Evolutionary conservation across 495 filamentous ascomycete genomes (phyloP).

Genomic region (Penicillium dipodomyicola): DNA sequence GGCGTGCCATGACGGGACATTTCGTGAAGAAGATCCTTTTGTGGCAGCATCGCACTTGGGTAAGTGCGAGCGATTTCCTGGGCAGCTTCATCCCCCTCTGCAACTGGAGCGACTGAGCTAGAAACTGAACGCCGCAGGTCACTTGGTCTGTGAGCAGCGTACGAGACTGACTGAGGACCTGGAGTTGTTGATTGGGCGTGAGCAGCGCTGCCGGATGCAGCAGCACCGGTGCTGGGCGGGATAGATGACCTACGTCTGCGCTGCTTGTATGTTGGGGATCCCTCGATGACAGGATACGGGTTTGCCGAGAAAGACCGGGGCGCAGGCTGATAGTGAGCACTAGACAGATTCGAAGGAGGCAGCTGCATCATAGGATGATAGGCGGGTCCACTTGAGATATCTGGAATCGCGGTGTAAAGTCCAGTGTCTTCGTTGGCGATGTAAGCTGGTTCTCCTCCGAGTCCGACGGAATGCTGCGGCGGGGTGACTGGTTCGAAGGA

Average conservation of each 20-base stretch:
- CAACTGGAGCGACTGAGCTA: constrained; percentile 77
- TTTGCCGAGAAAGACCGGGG: constrained; percentile 73
- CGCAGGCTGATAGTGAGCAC: constrained; percentile 65
- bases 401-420: constrained; percentile 90
- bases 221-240: constrained; percentile 66
- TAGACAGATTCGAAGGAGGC: constrained; percentile 80
- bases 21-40: constrained; percentile 74
- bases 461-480: constrained; percentile 77
- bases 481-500: constrained; percentile 97
- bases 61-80: constrained; percentile 65
- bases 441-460: constrained; percentile 86
- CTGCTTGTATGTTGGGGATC: constrained; percentile 98
- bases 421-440: constrained; percentile 97
- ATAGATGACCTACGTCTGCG: constrained; percentile 89
- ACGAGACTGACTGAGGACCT: constrained; percentile 40
- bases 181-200: constrained; percentile 41
- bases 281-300: constrained; percentile 94
- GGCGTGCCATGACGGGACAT: constrained; percentile 89
- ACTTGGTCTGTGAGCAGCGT: constrained; percentile 70
- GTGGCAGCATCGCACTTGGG: constrained; percentile 64
- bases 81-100: constrained; percentile 69
- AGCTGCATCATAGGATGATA: constrained; percentile 88
- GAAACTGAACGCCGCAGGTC: constrained; percentile 91
- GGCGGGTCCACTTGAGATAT: constrained; percentile 55
- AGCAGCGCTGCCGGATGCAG: constrained; percentile 50